phyloP scores from a whole-genome alignment of 1,139 yeast species.

The Pichia sp. region DNA sequence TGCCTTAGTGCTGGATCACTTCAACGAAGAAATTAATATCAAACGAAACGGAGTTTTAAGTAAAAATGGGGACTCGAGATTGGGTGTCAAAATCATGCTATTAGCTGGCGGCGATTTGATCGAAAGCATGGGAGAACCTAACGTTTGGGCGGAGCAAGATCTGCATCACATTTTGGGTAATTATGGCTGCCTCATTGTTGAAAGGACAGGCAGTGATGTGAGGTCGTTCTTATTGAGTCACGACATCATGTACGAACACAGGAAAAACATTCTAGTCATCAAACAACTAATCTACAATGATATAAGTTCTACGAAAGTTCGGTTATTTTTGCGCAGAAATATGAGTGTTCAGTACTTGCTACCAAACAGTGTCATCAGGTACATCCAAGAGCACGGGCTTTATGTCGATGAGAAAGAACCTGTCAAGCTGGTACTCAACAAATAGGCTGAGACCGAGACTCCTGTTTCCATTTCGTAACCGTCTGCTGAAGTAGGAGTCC shows the following conservation, averaged over 20 bases:
- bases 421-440: constrained; percentile 81
- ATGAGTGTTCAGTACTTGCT: constrained; percentile 94
- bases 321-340: constrained; percentile 86
- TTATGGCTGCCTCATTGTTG: constrained; percentile 94
- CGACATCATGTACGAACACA: constrained; percentile 95
- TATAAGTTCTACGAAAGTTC: constrained; percentile 89
- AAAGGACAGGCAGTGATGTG: constrained; percentile 94
- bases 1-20: constrained; percentile 92
- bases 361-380: constrained; percentile 92
- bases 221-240: constrained; percentile 85
- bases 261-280: constrained; percentile 88
- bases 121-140: constrained; percentile 99
- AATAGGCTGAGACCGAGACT: constrained; percentile 11
- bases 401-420: constrained; percentile 88
- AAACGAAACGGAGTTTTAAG: constrained; percentile 75
- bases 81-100: constrained; percentile 89
- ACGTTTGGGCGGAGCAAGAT: constrained; percentile 97
- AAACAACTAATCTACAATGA: constrained; percentile 95
- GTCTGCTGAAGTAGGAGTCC: constrained; percentile 13
- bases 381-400: constrained; percentile 85
- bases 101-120: constrained; percentile 97
- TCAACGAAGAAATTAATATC: constrained; percentile 89
- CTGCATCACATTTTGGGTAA: constrained; percentile 91
- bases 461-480: neutral
- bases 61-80: constrained; percentile 55